These are phyloP conservation scores for Linnemannia elongata DNA, from an alignment of 192 early-diverging fungal species.

Conservation along the genomic window DNA sequence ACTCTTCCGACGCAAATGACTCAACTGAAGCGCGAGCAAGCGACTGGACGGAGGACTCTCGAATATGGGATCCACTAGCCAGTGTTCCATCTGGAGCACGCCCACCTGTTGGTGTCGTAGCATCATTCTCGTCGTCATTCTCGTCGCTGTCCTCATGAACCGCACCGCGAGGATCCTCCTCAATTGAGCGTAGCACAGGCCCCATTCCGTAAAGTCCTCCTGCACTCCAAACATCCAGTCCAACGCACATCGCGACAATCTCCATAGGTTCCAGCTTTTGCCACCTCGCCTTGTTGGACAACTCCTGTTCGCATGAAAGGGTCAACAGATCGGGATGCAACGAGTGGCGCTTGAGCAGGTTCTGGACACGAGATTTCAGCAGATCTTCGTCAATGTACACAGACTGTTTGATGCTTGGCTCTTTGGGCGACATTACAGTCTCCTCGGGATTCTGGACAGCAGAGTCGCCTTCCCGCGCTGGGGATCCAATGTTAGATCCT, in stretches of 20 bases:
- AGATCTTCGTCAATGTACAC: conserved; percentile 48
- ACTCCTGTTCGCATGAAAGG: conserved; percentile 57
- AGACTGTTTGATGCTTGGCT: not conserved
- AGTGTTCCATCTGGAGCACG: not conserved
- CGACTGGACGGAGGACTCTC: not conserved
- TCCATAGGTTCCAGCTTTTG: conserved; percentile 72
- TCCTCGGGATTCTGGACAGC: not conserved
- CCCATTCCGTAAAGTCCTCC: conserved; percentile 54
- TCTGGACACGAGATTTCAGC: conserved; percentile 44
- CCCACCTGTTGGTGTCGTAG: not conserved
- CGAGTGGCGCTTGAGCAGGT: conserved; percentile 65
- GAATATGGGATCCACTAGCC: conserved; percentile 1
- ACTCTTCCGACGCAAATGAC: conserved; percentile 26
- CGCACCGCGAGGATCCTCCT: conserved; percentile 14
- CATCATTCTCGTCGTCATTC: conserved; percentile 3
- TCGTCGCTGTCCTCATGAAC: conserved; percentile 7
- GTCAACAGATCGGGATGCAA: conserved; percentile 66
- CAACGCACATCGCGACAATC: conserved; percentile 70
- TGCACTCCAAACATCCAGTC: conserved; percentile 68
- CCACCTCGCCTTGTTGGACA: conserved; percentile 63
- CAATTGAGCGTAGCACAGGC: conserved; percentile 24
- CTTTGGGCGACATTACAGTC: conserved; percentile 21
- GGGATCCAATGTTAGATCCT: conserved; percentile 10
- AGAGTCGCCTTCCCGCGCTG: conserved; percentile 11
- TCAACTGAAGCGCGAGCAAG: conserved; percentile 21